These are phyloP conservation scores for Septoria petroselini DNA, from an alignment of 2,329 filamentous ascomycete genomes.

Conservation along the genomic window DNA sequence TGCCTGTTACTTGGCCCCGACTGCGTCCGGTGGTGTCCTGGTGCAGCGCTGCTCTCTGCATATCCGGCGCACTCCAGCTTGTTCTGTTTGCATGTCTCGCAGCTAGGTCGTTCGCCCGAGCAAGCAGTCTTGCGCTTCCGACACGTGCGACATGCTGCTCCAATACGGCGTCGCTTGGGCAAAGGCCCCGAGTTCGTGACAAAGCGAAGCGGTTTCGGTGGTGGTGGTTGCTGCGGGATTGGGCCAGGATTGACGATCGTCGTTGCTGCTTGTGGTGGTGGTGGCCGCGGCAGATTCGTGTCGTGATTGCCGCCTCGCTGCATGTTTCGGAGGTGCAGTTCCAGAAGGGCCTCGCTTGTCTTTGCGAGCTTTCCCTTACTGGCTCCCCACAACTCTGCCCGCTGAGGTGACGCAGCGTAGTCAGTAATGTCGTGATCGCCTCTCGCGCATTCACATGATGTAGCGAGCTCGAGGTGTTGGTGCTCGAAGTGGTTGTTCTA, in stretches of 20 bases:
- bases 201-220: conserved; percentile 54
- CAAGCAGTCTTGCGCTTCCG: conserved; percentile 51
- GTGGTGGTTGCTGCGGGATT: conserved; percentile 11
- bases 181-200: conserved; percentile 80
- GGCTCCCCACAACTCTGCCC: conserved; percentile 11
- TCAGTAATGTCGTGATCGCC: too few species aligned
- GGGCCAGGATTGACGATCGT: background rate
- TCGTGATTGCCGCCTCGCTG: conserved; percentile 18
- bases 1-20: conserved; percentile 19
- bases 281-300: conserved; percentile 7
- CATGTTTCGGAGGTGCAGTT: conserved; percentile 21
- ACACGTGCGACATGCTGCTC: conserved; percentile 60
- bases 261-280: conserved; percentile 10
- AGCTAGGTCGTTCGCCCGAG: conserved; percentile 45
- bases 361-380: background rate
- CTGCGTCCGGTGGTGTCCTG: conserved; percentile 18
- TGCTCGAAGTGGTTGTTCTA: too few species aligned
- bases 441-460: too few species aligned
- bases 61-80: conserved; percentile 50
- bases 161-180: conserved; percentile 71
- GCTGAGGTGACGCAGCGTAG: too few species aligned
- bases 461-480: too few species aligned
- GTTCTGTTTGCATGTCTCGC: conserved; percentile 49
- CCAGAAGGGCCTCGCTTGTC: conserved; percentile 6
- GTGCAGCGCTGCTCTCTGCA: conserved; percentile 35